These are phyloP conservation scores for Irpex sp. DNA, from an alignment of 1,284 basidiomycete species.

Conservation along the genomic window DNA sequence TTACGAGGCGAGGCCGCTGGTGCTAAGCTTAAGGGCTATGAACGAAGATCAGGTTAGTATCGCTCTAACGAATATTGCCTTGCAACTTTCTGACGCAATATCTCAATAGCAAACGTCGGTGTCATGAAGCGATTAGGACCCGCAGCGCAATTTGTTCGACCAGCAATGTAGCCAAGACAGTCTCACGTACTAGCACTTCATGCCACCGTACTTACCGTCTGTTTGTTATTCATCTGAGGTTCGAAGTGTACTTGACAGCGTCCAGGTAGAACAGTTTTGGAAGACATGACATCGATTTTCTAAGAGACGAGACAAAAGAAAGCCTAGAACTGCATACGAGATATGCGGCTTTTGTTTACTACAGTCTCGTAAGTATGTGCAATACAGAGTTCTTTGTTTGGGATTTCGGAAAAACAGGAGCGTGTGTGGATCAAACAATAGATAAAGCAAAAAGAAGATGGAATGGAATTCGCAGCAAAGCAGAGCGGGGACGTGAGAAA, in stretches of 20 bases:
- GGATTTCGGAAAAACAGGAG: not conserved
- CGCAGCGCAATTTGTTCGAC: constrained; percentile 25
- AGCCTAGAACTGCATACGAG: constrained; percentile 1
- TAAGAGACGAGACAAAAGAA: not conserved
- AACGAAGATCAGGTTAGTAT: constrained; percentile 27
- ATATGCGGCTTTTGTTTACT: not conserved
- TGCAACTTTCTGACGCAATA: not conserved
- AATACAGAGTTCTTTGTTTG: not conserved
- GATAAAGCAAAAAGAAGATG: not conserved
- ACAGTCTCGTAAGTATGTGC: not conserved
- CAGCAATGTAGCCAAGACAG: not conserved
- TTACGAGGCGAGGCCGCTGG: constrained; percentile 18
- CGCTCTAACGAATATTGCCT: not conserved
- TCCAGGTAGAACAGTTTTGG: too few species aligned
- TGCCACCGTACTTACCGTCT: too few species aligned
- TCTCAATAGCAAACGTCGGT: constrained; percentile 22
- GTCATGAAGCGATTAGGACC: constrained; percentile 27
- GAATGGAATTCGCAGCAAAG: not conserved
- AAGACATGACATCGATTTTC: not conserved
- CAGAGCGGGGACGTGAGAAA: not conserved
- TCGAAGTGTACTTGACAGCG: too few species aligned
- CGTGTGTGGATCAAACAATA: not conserved
- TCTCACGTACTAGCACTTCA: too few species aligned
- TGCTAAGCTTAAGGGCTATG: constrained; percentile 26
- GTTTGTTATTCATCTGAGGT: too few species aligned